Conservation (phyloP, 331 rosid species). For the Quercus tomentella region DNA sequence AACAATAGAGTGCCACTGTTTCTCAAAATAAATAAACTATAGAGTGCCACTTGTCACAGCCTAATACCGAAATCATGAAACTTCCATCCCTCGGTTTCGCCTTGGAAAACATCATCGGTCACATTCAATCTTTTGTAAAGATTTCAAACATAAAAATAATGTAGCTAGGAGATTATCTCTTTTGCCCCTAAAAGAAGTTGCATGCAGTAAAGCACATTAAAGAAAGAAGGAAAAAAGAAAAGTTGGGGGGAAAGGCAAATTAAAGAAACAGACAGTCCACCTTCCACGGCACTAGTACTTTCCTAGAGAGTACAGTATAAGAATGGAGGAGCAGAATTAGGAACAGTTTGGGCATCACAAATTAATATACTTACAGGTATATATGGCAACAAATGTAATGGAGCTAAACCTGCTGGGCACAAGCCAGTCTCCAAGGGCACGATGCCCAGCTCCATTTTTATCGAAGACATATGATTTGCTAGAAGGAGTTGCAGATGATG, state of each 20-base stretch:
- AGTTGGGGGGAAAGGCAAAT: not conserved
- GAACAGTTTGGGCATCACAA: constrained; percentile 22
- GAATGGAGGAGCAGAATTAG: constrained; percentile 1
- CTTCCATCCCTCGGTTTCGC: constrained; percentile 11
- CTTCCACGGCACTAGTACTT: constrained; percentile 24
- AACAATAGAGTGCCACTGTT: no score
- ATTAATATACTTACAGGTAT: not conserved
- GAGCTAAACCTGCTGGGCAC: constrained; percentile 5
- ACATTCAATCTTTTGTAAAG: not conserved
- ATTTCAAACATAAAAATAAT: not conserved
- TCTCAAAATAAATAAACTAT: no score
- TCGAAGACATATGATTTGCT: constrained; percentile 71
- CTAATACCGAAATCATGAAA: constrained; percentile 21
- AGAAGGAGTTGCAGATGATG: constrained; percentile 20
- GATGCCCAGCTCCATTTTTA: constrained; percentile 66
- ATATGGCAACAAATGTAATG: constrained; percentile 7
- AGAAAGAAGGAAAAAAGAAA: not conserved
- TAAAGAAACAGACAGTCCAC: constrained; percentile 10
- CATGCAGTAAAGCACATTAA: constrained; percentile 5
- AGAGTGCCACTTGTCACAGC: not conserved
- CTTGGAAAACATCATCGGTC: not conserved
- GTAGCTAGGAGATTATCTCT: not conserved
- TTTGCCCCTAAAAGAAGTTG: not conserved
- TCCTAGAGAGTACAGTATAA: constrained; percentile 19
- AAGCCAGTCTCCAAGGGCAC: constrained; percentile 35